Conservation (phyloP, 805 yeast species). For the Allodekkera sacchari region DNA sequence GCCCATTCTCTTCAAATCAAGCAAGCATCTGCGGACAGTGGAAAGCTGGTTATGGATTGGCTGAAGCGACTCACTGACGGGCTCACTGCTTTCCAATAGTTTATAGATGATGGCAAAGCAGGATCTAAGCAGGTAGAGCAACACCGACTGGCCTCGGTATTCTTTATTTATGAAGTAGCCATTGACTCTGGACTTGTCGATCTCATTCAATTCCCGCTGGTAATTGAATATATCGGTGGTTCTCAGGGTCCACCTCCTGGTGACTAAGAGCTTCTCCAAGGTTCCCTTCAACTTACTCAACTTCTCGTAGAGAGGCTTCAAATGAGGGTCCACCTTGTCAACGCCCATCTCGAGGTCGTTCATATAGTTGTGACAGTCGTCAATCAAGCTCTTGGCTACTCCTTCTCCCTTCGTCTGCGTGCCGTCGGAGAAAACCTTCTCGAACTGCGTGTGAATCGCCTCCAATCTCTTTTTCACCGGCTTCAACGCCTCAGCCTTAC, state of each 20-base stretch:
- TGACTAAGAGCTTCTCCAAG: constrained; percentile 75
- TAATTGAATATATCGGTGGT: constrained; percentile 88
- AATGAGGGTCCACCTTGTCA: constrained; percentile 37
- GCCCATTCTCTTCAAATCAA: constrained; percentile 88
- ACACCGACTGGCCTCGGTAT: constrained; percentile 49
- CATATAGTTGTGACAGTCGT: constrained; percentile 72
- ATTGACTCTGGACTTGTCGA: constrained; percentile 64
- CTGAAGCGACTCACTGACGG: constrained; percentile 88
- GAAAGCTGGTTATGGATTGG: constrained; percentile 90
- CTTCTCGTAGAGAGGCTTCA: constrained; percentile 53
- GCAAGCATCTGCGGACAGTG: constrained; percentile 82
- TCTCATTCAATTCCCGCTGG: constrained; percentile 62
- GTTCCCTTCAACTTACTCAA: constrained; percentile 60
- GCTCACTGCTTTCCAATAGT: constrained; percentile 85
- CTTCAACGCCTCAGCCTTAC: constrained; percentile 2
- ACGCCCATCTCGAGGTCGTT: constrained; percentile 53
- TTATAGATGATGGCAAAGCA: constrained; percentile 88
- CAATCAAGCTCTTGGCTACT: constrained; percentile 66
- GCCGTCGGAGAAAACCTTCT: constrained; percentile 11
- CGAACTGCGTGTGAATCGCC: constrained; percentile 17
- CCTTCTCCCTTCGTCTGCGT: constrained; percentile 28
- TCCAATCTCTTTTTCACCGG: constrained; percentile 12
- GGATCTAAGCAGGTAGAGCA: constrained; percentile 74
- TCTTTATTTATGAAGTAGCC: constrained; percentile 32
- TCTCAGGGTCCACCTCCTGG: constrained; percentile 96